A percentile compares a stretch with the other conserved stretches of the same genome.
phyloP scores from a whole-genome alignment of 1,284 basidiomycete genomes.

The Cystobasidium pallidum region DNA sequence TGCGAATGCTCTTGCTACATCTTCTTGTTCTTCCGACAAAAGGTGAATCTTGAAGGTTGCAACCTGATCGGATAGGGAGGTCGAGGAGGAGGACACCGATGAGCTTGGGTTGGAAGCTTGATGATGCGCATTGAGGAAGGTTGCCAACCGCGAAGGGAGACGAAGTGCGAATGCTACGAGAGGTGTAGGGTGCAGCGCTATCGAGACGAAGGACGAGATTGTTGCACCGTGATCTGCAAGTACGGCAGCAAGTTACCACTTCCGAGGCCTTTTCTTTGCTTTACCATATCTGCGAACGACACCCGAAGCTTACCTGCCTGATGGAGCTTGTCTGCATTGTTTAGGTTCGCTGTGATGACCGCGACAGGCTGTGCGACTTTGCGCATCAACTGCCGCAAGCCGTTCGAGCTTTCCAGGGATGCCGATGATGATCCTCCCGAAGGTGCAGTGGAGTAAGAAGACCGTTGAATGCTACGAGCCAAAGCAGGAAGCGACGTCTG shows the following conservation, averaged over 20 bases:
- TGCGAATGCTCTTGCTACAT: constrained; percentile 49
- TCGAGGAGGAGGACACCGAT: neutral
- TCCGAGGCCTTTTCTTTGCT: neutral
- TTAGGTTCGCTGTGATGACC: constrained; percentile 47
- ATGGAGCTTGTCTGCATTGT: constrained; percentile 16
- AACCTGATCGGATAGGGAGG: neutral
- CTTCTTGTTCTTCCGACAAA: constrained; percentile 46
- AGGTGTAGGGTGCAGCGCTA: constrained; percentile 81
- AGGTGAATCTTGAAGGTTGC: constrained; percentile 47
- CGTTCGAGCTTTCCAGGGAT: constrained; percentile 14
- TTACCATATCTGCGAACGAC: neutral
- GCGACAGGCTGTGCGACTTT: constrained; percentile 52
- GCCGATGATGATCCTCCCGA: constrained; percentile 2
- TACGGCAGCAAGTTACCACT: neutral
- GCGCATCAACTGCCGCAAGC: constrained; percentile 46
- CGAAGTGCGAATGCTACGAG: constrained; percentile 84
- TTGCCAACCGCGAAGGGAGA: constrained; percentile 82
- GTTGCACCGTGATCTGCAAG: constrained; percentile 74
- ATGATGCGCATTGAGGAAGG: constrained; percentile 40
- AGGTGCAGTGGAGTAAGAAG: neutral
- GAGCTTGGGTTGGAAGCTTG: constrained; percentile 4
- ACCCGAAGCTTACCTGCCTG: constrained; percentile 17
- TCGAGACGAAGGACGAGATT: constrained; percentile 86
- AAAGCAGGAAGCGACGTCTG: neutral
- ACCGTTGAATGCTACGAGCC: neutral